Base-by-base conservation (phyloP, 108 stramenopile species). In the Aurantiochytrium sp. region DNA sequence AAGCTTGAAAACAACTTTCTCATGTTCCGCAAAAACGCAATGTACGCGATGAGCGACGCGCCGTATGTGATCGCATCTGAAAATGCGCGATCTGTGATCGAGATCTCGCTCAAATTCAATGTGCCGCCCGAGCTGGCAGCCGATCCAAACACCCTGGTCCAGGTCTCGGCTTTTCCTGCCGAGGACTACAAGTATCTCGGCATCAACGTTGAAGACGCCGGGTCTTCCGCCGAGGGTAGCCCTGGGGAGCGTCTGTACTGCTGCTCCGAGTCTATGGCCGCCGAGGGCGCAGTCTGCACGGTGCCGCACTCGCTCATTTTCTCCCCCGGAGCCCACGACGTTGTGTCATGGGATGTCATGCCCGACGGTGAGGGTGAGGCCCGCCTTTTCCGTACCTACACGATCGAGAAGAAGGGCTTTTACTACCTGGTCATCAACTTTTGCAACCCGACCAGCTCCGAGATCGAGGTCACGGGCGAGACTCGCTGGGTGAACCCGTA, bases 101-200 rank as follows among this genome's bases (percentile, higher is more conserved):
- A 83, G 45, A 83, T 83, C 4, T 14, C 45, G 45, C 76, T 83
- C 25, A 53, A 83, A 35, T 83, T 83, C 51, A 83, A 47, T 12
- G n/a, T 83, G 49, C 45, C 45, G 18, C 12, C 45, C 6, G 64
- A 69, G 14, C 35, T 69, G 8, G 51, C 51, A 12, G 51, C 76
- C 6, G n/a, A 83, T 25, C 49, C 19, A 45, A 83, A 83, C 28
- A 23, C 45, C 12, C 45, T 53, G 14, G 76, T 83, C 10, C 76
- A 83, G 51, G 76, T 83, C 18, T 53, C 49, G 16, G 76, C 28
- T 0, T 83, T 83, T 45, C 76, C 76, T 12, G 76, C 45, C 23
- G 76, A 83, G 76, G 76, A 83, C 49, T 83, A 83, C 51, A 47
- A 83, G 76, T 83, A 83, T 23, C 76, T 83, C 28, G 76, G 76